Percentiles rank a stretch among this genome's conserved stretches.
Evolutionary conservation across 176 grass and related monocot species (phyloP).

Genomic region (Ensete glaucum): DNA sequence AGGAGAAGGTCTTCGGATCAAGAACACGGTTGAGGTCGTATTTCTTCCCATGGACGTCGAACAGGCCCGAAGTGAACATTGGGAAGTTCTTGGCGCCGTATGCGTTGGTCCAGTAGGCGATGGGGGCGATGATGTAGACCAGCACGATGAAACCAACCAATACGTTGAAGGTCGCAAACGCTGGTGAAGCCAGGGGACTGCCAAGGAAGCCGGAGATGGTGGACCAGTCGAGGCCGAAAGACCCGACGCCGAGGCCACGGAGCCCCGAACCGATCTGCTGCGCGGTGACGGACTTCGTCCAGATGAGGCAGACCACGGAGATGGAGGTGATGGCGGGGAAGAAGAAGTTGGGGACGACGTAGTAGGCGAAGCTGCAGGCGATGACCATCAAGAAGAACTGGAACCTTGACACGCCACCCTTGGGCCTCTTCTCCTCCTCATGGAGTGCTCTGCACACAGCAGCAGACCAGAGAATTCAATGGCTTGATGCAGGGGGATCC

Average conservation of each 20-base stretch:
- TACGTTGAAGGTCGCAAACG: slow-evolving; percentile 61
- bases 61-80: slow-evolving; percentile 45
- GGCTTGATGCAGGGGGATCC: too few species aligned
- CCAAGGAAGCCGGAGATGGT: slow-evolving; percentile 52
- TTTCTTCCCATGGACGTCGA: slow-evolving; percentile 34
- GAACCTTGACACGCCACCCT: slow-evolving; percentile 41
- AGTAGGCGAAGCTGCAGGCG: slow-evolving; percentile 64
- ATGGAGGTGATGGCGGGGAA: slow-evolving; percentile 48
- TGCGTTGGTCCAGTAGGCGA: slow-evolving; percentile 52
- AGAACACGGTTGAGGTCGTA: slow-evolving; percentile 58
- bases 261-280: slow-evolving; percentile 68
- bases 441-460: slow-evolving; percentile 44
- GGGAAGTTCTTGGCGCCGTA: slow-evolving; percentile 45
- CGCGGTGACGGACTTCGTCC: slow-evolving; percentile 47
- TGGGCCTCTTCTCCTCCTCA: slow-evolving; percentile 55
- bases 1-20: slow-evolving; percentile 39
- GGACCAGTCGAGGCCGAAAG: slow-evolving; percentile 66
- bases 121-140: slow-evolving; percentile 48
- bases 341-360: slow-evolving; percentile 45
- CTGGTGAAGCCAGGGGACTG: slow-evolving; percentile 55
- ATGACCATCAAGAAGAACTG: slow-evolving; percentile 66
- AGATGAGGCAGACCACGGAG: slow-evolving; percentile 61
- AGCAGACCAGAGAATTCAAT: background rate
- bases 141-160: slow-evolving; percentile 48
- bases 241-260: slow-evolving; percentile 52